phyloP scores from a whole-genome alignment of 805 yeast genomes.

The Saccharomycopsis fibuligera region DNA sequence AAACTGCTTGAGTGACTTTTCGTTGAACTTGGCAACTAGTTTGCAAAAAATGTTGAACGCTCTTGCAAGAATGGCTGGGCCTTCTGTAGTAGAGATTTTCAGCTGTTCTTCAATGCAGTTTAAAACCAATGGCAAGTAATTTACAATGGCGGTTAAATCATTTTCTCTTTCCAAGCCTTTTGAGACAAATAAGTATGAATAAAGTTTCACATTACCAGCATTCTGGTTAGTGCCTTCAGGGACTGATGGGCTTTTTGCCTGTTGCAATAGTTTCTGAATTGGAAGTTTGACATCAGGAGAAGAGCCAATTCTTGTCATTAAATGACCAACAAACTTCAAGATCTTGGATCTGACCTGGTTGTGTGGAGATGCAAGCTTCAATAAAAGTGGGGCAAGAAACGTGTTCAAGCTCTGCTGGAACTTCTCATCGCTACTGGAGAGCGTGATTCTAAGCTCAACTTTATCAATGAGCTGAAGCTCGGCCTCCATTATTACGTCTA shows the following conservation, averaged over 20 bases:
- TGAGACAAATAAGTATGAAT: slow-evolving; percentile 59
- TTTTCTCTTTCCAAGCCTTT: slow-evolving; percentile 57
- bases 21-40: slow-evolving; percentile 32
- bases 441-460: slow-evolving; percentile 76
- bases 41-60: slow-evolving; percentile 56
- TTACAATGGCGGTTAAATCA: slow-evolving; percentile 26
- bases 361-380: slow-evolving; percentile 72
- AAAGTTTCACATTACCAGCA: slow-evolving; percentile 38
- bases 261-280: slow-evolving; percentile 50
- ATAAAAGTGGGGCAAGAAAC: slow-evolving; percentile 69
- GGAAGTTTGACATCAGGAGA: slow-evolving; percentile 57
- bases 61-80: slow-evolving; percentile 38
- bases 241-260: slow-evolving; percentile 51
- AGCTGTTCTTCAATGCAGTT: slow-evolving; percentile 33
- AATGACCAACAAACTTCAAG: slow-evolving; percentile 56
- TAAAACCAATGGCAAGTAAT: slow-evolving; percentile 42
- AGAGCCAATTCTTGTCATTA: slow-evolving; percentile 60
- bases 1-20: neutral
- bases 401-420: slow-evolving; percentile 52
- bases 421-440: slow-evolving; percentile 62
- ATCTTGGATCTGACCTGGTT: slow-evolving; percentile 61
- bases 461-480: slow-evolving; percentile 62
- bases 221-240: neutral
- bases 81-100: slow-evolving; percentile 16
- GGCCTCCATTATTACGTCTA: slow-evolving; percentile 26